Percentiles rank a stretch among this genome's conserved stretches.
Conservation (phyloP, 2,329 filamentous ascomycete genomes). For the Akanthomyces dipterigenus region DNA sequence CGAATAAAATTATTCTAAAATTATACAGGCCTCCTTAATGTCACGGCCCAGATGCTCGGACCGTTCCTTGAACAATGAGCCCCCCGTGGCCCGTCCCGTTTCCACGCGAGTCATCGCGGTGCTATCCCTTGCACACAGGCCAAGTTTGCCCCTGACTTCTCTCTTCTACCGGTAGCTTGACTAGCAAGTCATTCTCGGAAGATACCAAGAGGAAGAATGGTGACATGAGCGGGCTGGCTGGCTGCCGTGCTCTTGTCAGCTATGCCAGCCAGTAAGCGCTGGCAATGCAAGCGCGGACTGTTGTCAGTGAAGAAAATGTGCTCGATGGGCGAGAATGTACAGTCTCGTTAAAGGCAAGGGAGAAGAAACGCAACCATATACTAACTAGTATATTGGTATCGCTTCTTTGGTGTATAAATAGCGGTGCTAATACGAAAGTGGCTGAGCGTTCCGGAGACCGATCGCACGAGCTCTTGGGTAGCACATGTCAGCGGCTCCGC, state of each 20-base stretch:
- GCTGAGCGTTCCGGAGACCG: neutral
- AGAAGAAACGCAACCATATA: neutral
- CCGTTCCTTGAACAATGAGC: conserved; percentile 10
- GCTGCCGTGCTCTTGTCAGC: neutral
- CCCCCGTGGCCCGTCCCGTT: conserved; percentile 8
- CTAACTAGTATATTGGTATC: neutral
- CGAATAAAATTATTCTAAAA: neutral
- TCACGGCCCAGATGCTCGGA: conserved; percentile 9
- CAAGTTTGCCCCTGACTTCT: neutral
- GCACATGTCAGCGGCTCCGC: neutral
- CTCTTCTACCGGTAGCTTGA: neutral
- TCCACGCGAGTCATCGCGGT: conserved; percentile 7
- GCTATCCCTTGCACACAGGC: neutral
- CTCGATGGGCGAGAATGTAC: neutral
- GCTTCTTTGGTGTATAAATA: neutral
- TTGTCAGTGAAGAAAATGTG: neutral
- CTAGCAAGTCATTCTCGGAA: neutral
- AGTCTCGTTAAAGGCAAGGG: neutral
- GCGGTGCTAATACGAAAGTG: neutral
- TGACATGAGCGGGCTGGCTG: neutral
- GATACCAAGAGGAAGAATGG: neutral
- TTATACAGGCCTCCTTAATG: neutral
- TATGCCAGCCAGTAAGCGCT: neutral
- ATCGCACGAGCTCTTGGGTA: neutral
- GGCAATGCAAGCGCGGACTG: neutral